Evolutionary conservation across 1,139 yeast genomes (phyloP), one percentile per base, ranked within the genome.

Genomic region (Taphrina flavorubra): DNA sequence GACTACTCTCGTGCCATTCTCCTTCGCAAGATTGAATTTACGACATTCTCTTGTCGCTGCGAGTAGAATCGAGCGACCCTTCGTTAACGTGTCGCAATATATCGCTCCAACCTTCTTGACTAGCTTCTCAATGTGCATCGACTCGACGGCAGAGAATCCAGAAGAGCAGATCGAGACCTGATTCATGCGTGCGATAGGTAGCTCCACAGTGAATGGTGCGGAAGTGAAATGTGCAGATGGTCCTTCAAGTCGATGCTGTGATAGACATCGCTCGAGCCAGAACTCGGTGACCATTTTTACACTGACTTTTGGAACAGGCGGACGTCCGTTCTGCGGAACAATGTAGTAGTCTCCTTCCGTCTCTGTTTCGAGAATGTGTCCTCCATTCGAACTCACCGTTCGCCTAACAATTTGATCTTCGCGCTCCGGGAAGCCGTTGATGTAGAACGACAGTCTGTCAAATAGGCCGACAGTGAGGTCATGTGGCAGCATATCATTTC

Each of bases 221-320:
- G 58, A 46, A 10, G 39, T 46, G 53, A 65, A 49, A 14, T 40
- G 31, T 10, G 42, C 51, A 25, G 47, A 20, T 14, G 63, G 56
- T 6, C 36, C 49, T 14, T 56, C 63, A 34, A 39, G 6, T 1
- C 47, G 44, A 16, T 51, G 57, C 16, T 46, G 49, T 4, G 60
- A 42, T 16, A 65, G 39, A 51, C 68, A 65, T 25, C 68, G 49
- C 42, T 65, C 68, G 20, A 65, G 55, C 68, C 68, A 65, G 51
- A 40, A 58, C 16, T 65, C 68, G 3, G 68, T 65, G 36, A 65
- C 68, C n/a, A 57, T 25, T 6, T 49, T 57, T 5, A 58, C 16
- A 10, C 34, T 10, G 8, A 25, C 34, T 31, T 7, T 40, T 20
- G 25, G 51, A n/a, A 20, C 10, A 4, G 63, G 63, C 25, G 68